Base-by-base conservation (phyloP, 2,329 filamentous ascomycete genomes). In the Phyllosticta citribraziliensis region DNA sequence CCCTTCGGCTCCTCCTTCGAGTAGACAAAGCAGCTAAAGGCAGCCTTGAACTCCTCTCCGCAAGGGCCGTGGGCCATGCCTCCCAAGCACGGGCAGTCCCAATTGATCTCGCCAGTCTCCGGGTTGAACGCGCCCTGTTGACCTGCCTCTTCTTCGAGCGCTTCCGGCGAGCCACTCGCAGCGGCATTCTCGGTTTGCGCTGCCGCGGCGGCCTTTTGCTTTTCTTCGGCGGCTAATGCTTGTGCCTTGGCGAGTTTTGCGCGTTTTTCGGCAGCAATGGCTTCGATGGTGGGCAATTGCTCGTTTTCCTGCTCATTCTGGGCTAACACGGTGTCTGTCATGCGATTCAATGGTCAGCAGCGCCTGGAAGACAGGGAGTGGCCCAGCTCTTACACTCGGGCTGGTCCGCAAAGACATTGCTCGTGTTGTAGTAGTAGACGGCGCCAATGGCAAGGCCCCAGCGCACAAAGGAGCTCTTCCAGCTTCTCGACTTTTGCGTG, bases 61-160 rank as follows among this genome's bases (percentile, higher is more conserved):
- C 94, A 99, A 59, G 94, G 94, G 0, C 94, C 94, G 71, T 96
- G 79, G 8, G 94, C 94, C 94, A 99, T 99, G 58, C 94, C 94
- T 56, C 94, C 94, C 35, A 99, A 79, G 74, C 94, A 99, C 17
- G 94, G 94, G 76, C 94, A 99, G 74, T 97, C 94, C 94, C 94
- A 99, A 81, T 99, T 99, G 78, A 99, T 99, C 82, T 99, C 94
- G 67, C 94, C 94, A 10, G 94, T 99, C 79, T 97, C 94, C 2
- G 92, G 91, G 76, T 99, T 96, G 79, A 97, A 99, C 0, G 94
- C 94, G 61, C 91, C 94, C 75, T 97, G 86, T 72, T 93, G 86
- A 64, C 79, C 83, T 5, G 91, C 91, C 74, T 97, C 91, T 63
- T 90, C 84, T 74, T 96, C 88, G 14, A 94, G 77, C 19, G 78